These are phyloP conservation scores for Apiotrichum laibachii DNA, from an alignment of 1,284 basidiomycete genomes.

Conservation along the genomic window DNA sequence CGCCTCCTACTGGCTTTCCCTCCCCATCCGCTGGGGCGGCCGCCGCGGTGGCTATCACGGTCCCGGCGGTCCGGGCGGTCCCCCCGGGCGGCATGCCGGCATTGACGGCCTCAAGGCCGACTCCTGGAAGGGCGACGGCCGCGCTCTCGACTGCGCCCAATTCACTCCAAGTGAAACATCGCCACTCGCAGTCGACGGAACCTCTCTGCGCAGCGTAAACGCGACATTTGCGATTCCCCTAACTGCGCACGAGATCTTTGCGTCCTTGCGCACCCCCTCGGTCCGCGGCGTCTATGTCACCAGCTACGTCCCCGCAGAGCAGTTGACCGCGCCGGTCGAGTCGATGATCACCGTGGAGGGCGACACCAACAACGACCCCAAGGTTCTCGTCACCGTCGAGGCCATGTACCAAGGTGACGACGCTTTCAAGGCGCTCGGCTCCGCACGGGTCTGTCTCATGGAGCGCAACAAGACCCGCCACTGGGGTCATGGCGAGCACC, in stretches of 20 bases:
- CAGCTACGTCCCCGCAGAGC: background rate
- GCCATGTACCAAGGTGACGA: conserved; percentile 12
- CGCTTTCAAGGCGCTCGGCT: conserved; percentile 2
- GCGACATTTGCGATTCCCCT: conserved; percentile 16
- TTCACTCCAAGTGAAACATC: background rate
- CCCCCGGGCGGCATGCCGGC: background rate
- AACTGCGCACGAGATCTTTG: conserved; percentile 12
- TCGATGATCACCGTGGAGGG: background rate
- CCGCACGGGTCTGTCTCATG: conserved; percentile 16
- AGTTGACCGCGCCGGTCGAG: background rate
- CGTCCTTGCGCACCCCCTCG: conserved; percentile 13
- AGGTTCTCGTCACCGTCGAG: conserved; percentile 12
- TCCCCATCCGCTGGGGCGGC: background rate
- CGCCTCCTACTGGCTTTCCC: background rate
- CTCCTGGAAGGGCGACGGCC: background rate
- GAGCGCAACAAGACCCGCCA: background rate
- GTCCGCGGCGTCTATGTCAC: conserved; percentile 11
- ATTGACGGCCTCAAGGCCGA: background rate
- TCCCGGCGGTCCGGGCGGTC: background rate
- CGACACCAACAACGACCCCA: background rate
- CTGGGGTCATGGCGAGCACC: background rate
- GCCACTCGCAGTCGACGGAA: background rate
- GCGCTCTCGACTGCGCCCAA: background rate
- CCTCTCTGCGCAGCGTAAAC: conserved; percentile 9
- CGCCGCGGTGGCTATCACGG: background rate